phyloP scores from a whole-genome alignment of 2,329 filamentous ascomycete species.

The Xylaria sp. region DNA sequence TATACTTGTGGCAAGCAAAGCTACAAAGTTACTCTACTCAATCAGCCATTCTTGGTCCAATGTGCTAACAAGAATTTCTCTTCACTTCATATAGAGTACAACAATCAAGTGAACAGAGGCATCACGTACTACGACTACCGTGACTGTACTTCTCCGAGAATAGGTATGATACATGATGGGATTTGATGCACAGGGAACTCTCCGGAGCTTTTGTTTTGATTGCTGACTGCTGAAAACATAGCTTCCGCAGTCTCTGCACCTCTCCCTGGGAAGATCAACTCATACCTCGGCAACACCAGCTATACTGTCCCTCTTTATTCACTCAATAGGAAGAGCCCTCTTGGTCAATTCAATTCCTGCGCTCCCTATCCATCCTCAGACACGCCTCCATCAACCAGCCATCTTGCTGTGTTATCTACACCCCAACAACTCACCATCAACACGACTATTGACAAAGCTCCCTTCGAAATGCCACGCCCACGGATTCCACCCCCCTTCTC shows the following conservation, averaged over 20 bases:
- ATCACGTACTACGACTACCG: not conserved
- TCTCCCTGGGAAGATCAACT: not conserved
- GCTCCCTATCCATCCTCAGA: not conserved
- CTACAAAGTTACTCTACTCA: not conserved
- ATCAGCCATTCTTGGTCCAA: not conserved
- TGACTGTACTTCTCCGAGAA: not conserved
- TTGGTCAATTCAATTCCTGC: not conserved
- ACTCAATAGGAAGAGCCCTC: not conserved
- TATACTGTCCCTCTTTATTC: not conserved
- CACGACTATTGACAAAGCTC: not conserved
- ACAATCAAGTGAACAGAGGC: not conserved
- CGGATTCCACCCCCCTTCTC: slow-evolving; percentile 1
- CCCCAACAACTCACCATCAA: not conserved
- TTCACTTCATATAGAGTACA: not conserved
- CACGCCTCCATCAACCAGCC: not conserved
- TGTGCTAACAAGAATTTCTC: slow-evolving; percentile 1
- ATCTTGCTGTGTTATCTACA: not conserved
- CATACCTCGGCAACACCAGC: not conserved
- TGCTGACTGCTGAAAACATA: not conserved
- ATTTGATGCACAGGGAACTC: not conserved
- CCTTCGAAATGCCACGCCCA: slow-evolving; percentile 8
- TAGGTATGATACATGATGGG: not conserved
- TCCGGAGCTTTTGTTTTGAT: not conserved
- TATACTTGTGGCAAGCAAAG: not conserved
- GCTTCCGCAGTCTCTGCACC: slow-evolving; percentile 16